Base-by-base conservation (phyloP, 352 stramenopile genomes). In the Peronospora destructor region DNA sequence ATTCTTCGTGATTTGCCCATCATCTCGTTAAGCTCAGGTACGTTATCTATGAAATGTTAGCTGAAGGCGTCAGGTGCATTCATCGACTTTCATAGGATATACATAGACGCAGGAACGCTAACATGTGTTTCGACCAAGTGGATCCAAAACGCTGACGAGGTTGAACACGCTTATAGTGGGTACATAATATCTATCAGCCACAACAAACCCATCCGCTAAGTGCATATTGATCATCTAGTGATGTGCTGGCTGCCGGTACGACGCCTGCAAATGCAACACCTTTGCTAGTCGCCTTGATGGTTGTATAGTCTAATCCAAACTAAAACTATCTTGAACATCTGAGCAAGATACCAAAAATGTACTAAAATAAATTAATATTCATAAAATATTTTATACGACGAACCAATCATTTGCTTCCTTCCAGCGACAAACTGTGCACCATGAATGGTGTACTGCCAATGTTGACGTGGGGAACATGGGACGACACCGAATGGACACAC, bases 391-490 rank as follows among this genome's bases (percentile, higher is more conserved):
- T 21, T 21, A 21, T 21, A 3, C 19, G 19, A 21, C 19, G 19
- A 21, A 39, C 13, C 33, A 17, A 23, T 12, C 16, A 19, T 35
- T 45, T 45, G 33, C 39, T 11, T 13, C 39, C 12, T 16, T 34
- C 39, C 6, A 34, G 44, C 34, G 14, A 4, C 34, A 10, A 39
- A 10, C 16, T 12, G 9, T 36, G n/a, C 26, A 41, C 13, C 17
- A 90, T 90, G 79, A 90, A 90, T 64, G 73, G 72, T 34, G 64
- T 90, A 37, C 59, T 90, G 43, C 52, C 79, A n/a, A 45, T 54
- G 13, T 58, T 82, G 47, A 90, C 79, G 25, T 90, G 79, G 79
- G 76, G 79, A 43, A 88, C 74, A 6, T 90, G 79, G 79, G 78
- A 87, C 56, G 65, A 65, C 63, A 36, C 51, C 29, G 41, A 57